Conservation (phyloP, 352 stramenopile species). For the Phytophthora tentaculata region DNA sequence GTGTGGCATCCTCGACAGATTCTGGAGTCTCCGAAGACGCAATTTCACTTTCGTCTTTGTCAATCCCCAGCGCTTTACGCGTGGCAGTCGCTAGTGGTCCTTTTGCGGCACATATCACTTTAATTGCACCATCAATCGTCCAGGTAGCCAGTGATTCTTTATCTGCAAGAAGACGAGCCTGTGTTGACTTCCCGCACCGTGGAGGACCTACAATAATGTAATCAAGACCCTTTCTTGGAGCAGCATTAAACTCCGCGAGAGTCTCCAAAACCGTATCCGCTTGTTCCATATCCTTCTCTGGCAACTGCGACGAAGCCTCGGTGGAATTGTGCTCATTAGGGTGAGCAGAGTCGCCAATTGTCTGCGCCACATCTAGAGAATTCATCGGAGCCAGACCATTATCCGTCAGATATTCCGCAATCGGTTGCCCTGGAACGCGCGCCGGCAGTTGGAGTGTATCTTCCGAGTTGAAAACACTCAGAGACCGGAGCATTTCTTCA, state of each 20-base stretch:
- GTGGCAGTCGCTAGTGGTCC: constrained; percentile 49
- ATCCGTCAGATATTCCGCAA: constrained; percentile 65
- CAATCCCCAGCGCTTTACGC: constrained; percentile 45
- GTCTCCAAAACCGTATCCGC: background rate
- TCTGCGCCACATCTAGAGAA: constrained; percentile 13
- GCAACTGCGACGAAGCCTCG: constrained; percentile 1
- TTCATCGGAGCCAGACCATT: constrained; percentile 42
- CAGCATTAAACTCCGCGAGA: constrained; percentile 8
- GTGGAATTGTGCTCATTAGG: background rate
- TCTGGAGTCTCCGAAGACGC: constrained; percentile 18
- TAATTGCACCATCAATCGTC: constrained; percentile 80
- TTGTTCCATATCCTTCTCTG: constrained; percentile 14
- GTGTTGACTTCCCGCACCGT: constrained; percentile 79
- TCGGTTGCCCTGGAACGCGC: constrained; percentile 61
- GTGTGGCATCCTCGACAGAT: constrained; percentile 17
- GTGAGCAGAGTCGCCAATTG: background rate
- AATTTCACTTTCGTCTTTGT: constrained; percentile 13
- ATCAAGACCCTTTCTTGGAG: constrained; percentile 60
- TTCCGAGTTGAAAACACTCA: constrained; percentile 65
- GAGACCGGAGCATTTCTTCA: constrained; percentile 76
- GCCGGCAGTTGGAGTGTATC: constrained; percentile 79
- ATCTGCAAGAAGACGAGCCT: constrained; percentile 75
- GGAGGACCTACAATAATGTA: constrained; percentile 86
- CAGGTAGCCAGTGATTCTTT: constrained; percentile 73
- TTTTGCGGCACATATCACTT: constrained; percentile 36